Percentiles rank a stretch among this genome's conserved stretches.
These are phyloP conservation scores for Prosopis cineraria DNA, from an alignment of 306 rosid species.

Conservation along the genomic window DNA sequence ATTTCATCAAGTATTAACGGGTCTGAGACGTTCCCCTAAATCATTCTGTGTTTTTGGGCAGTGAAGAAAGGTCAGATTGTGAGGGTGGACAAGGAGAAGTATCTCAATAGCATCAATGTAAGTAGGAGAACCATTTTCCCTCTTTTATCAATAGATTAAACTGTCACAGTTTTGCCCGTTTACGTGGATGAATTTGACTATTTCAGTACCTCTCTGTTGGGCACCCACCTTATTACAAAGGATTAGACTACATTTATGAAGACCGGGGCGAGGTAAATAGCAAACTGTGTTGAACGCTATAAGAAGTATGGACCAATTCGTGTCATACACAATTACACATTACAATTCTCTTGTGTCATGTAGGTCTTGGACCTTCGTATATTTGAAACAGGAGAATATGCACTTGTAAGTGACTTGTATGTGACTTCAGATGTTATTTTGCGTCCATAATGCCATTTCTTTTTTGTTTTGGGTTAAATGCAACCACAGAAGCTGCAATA, in stretches of 20 bases:
- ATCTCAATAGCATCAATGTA: constrained; percentile 84
- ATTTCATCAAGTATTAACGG: background rate
- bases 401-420: constrained; percentile 61
- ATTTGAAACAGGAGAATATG: constrained; percentile 93
- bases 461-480: background rate
- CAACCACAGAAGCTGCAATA: background rate
- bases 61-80: constrained; percentile 99
- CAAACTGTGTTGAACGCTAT: background rate
- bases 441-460: background rate
- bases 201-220: constrained; percentile 95
- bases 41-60: constrained; percentile 40
- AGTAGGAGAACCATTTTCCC: constrained; percentile 28
- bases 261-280: constrained; percentile 91
- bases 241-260: constrained; percentile 91
- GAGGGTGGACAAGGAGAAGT: constrained; percentile 93
- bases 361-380: constrained; percentile 84
- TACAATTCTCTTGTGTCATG: constrained; percentile 1
- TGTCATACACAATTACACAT: background rate
- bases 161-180: background rate
- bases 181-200: constrained; percentile 30
- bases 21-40: background rate
- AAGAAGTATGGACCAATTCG: background rate
- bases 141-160: background rate
- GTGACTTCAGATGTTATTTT: background rate
- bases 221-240: constrained; percentile 94